Percentiles rank a stretch among this genome's conserved stretches.
Conservation (phyloP, 192 early-diverging fungal genomes). For the Coemansia reversa region DNA sequence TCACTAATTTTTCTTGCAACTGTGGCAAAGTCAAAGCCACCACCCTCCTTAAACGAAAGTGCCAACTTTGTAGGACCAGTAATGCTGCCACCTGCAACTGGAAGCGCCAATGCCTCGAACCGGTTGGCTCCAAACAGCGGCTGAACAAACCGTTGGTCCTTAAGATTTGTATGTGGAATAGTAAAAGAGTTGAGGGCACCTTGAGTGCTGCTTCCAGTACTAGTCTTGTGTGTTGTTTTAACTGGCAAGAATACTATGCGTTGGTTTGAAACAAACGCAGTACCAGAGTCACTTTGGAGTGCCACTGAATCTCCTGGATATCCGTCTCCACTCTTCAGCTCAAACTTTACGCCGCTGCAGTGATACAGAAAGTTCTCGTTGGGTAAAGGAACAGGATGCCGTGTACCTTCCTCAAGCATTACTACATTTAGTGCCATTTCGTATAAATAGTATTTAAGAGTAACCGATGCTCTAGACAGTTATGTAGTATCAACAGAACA, state of each 20-base stretch:
- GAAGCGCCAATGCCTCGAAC: slow-evolving; percentile 28
- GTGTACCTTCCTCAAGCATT: slow-evolving; percentile 39
- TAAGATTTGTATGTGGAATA: slow-evolving; percentile 30
- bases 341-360: slow-evolving; percentile 51
- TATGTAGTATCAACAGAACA: not conserved
- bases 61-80: slow-evolving; percentile 11
- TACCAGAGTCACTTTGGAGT: slow-evolving; percentile 26
- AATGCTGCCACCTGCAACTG: slow-evolving; percentile 22
- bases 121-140: slow-evolving; percentile 47
- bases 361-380: slow-evolving; percentile 54
- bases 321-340: slow-evolving; percentile 35
- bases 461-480: not conserved
- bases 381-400: slow-evolving; percentile 44
- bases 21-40: slow-evolving; percentile 46
- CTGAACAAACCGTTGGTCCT: slow-evolving; percentile 26
- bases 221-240: slow-evolving; percentile 28
- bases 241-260: slow-evolving; percentile 41
- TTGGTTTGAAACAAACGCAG: slow-evolving; percentile 50
- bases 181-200: slow-evolving; percentile 37
- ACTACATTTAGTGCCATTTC: slow-evolving; percentile 46
- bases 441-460: not conserved
- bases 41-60: slow-evolving; percentile 48
- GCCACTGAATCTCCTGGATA: slow-evolving; percentile 35
- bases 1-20: slow-evolving; percentile 42
- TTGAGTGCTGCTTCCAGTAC: slow-evolving; percentile 5